Evolutionary conservation across 768 basidiomycete genomes (phyloP), one percentile per base, ranked within the genome.

Genomic region (Lentinula boryana): DNA sequence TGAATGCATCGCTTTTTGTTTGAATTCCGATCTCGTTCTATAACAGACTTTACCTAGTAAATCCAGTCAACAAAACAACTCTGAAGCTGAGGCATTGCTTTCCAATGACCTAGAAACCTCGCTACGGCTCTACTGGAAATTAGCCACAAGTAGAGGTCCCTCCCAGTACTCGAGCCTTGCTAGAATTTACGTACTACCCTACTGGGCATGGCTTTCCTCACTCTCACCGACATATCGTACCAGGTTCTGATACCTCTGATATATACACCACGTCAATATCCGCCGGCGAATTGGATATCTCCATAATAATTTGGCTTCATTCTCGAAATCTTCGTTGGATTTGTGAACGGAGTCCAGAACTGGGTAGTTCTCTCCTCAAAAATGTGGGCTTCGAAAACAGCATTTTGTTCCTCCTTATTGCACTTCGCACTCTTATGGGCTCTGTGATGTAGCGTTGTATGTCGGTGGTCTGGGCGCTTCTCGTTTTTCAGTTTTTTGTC

Each of bases 221-320:
- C 69, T 23, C 74, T 74, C 55, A 53, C 67, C n/a, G 70, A 75
- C 48, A 70, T 69, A 65, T 60, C 66, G 9, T 65, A 68, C 52
- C 64, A 68, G 43, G 68, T 66, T 33, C 65, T 75, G 15, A 55
- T 69, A 21, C 69, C 69, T 15, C 62, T 71, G 5, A 66, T 71
- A 61, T 67, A 67, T 23, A 2, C 60, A 78, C 82, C 41, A 85
- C 83, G 0, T 82, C 85, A 5, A 69, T 78, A 57, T 70, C 68
- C 8, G 71, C 76, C 9, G 84, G 85, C 32, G 85, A 85, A 0
- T 77, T 84, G 35, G 82, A 81, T 3, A 70, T 86, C 72, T 31
- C 80, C 84, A 4, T 75, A 75, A 23, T 62, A 67, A 15, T 84
- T 86, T 35, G 84, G 84, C 13, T 70, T 74, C 35, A 78, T 82